Evolutionary conservation across 805 yeast species (phyloP), one percentile per base, ranked within the genome.

Genomic region (Pichia paraexigua): DNA sequence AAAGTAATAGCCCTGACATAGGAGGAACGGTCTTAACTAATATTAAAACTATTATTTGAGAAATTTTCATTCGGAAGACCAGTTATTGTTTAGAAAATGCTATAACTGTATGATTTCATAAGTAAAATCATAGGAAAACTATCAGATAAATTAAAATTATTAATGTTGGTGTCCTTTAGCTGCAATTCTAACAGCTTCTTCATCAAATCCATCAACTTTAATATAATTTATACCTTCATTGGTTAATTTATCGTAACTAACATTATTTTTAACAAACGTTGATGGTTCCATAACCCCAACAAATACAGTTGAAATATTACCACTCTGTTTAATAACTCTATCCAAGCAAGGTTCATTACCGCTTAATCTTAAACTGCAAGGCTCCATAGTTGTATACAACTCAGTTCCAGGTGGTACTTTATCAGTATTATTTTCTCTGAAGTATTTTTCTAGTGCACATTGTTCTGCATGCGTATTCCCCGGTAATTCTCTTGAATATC

Each of bases 401-500:
- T 86, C 87, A 0, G 94, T 80, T 0, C 96, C 96, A 10, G 60
- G 63, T 0, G 97, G 97, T 3, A 89, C 72, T 2, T 68, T 69
- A 3, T 59, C 48, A 9, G 43, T 67, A 12, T 71, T 71, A 1
- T 68, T 64, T 40, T 67, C 59, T 8, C 62, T 58, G 51, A 73
- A 79, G 58, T 83, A 85, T 66, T 94, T 94, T 32, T 82, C 85
- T 51, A 94, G 63, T 0, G 97, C 97, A 71, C 95, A 85, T 64
- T 94, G 97, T 62, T 94, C 99, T 4, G 99, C 99, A 65, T 92
- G 99, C 0, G 99, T 92, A 66, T 92, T 94, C 0, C 98, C 99
- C 20, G 85, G 87, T 2, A 91, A 70, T 66, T 94, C 99, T 50
- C 98, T 75, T 0, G 98, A 88, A 62, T 79, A 89, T 0, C 99